phyloP scores from a whole-genome alignment of 352 stramenopile species.

The Globisporangium sylvaticum region DNA sequence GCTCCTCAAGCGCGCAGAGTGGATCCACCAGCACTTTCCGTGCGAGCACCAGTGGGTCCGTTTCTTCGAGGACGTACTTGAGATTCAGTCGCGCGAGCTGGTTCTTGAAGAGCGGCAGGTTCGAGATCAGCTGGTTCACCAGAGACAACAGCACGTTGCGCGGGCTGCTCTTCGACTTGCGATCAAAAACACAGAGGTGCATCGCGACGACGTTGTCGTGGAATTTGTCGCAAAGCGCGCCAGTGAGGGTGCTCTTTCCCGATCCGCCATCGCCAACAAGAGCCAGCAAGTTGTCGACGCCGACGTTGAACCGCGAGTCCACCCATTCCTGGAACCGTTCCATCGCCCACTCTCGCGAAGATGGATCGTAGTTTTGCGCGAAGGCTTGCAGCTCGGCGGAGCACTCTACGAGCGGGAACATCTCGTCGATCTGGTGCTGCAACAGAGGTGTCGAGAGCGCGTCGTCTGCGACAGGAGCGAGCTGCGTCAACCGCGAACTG shows the following conservation, averaged over 20 bases:
- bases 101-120: slow-evolving; percentile 71
- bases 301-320: slow-evolving; percentile 62
- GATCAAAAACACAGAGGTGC: slow-evolving; percentile 79
- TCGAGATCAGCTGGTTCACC: slow-evolving; percentile 73
- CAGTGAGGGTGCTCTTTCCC: slow-evolving; percentile 68
- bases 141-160: slow-evolving; percentile 76
- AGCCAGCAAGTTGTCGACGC: slow-evolving; percentile 50
- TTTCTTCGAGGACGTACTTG: slow-evolving; percentile 76
- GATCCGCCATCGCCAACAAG: slow-evolving; percentile 66
- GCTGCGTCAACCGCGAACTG: slow-evolving; percentile 45
- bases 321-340: slow-evolving; percentile 75
- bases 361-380: slow-evolving; percentile 35
- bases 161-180: slow-evolving; percentile 63
- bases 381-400: slow-evolving; percentile 42
- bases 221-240: slow-evolving; percentile 50
- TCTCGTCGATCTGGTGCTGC: slow-evolving; percentile 74
- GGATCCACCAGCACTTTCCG: slow-evolving; percentile 76
- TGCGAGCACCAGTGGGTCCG: slow-evolving; percentile 60
- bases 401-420: slow-evolving; percentile 78
- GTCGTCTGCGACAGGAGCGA: slow-evolving; percentile 63
- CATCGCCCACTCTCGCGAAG: slow-evolving; percentile 61
- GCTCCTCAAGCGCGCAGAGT: slow-evolving; percentile 61
- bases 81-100: slow-evolving; percentile 81
- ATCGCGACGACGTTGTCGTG: slow-evolving; percentile 49
- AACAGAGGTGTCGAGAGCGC: slow-evolving; percentile 59